Percentiles rank a stretch among this genome's conserved stretches.
Evolutionary conservation across 352 stramenopile genomes (phyloP).

Genomic region (Pythium rishiriense): DNA sequence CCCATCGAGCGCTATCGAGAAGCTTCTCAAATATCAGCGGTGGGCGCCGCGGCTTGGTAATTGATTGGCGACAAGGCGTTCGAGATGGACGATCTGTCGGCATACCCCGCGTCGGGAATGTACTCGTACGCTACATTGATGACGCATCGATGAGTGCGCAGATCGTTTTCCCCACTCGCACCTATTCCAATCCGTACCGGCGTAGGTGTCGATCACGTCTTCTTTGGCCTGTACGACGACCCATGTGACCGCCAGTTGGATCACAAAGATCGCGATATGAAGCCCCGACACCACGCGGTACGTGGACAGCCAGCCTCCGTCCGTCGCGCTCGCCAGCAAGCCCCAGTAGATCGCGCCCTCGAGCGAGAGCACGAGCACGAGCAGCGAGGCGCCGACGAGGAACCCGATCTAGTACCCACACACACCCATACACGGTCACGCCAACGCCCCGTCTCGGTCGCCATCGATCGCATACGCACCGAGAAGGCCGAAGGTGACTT

Average conservation of each 20-base stretch:
- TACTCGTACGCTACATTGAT: conserved; percentile 89
- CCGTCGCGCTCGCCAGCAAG: conserved; percentile 26
- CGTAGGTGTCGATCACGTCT: conserved; percentile 85
- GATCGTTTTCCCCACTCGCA: too few relatives aligned
- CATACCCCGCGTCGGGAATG: conserved; percentile 64
- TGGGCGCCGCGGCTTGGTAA: conserved; percentile 60
- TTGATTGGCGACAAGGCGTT: conserved; percentile 52
- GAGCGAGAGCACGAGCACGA: conserved; percentile 71
- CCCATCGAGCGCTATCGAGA: conserved; percentile 1
- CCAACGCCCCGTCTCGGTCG: too few relatives aligned
- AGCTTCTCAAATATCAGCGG: conserved; percentile 53
- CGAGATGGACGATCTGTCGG: conserved; percentile 41
- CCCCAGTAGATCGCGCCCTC: conserved; percentile 66
- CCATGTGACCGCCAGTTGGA: conserved; percentile 62
- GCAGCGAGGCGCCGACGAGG: conserved; percentile 61
- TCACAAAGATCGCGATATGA: conserved; percentile 55
- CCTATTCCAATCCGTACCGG: conserved; percentile 37
- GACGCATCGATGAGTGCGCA: too few relatives aligned
- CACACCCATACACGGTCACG: conserved; percentile 9
- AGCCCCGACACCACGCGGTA: conserved; percentile 50
- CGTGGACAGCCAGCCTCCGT: conserved; percentile 29
- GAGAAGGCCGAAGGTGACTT: conserved; percentile 80
- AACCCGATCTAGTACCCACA: conserved; percentile 62
- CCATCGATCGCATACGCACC: conserved; percentile 41
- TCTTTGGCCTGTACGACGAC: conserved; percentile 75